Conservation (phyloP, 495 filamentous ascomycete genomes). For the Sporormia fimetaria region DNA sequence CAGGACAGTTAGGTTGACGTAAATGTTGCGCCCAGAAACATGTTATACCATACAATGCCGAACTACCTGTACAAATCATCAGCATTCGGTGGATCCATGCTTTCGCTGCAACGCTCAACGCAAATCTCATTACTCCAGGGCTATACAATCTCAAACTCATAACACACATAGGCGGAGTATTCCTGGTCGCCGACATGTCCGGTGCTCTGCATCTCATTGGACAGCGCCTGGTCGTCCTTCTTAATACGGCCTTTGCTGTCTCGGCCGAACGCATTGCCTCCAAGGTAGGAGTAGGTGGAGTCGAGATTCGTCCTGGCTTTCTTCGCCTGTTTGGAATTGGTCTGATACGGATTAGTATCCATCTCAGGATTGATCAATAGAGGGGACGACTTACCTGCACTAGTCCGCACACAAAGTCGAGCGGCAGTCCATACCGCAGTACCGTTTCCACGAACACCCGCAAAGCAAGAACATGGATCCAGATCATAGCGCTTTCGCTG, state of each 20-base stretch:
- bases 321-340: conserved; percentile 67
- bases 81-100: too few species aligned
- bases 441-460: conserved; percentile 96
- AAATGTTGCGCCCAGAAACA: not conserved
- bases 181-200: conserved; percentile 58
- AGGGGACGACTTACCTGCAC: conserved; percentile 52
- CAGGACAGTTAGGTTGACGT: conserved; percentile 24
- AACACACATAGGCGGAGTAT: conserved; percentile 94
- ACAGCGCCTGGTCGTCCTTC: conserved; percentile 67
- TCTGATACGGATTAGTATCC: conserved; percentile 41
- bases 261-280: conserved; percentile 83
- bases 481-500: conserved; percentile 89
- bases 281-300: conserved; percentile 76
- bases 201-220: conserved; percentile 64
- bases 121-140: too few species aligned
- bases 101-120: too few species aligned
- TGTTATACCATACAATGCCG: too few species aligned
- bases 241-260: conserved; percentile 88
- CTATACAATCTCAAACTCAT: conserved; percentile 69
- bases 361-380: not conserved
- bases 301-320: conserved; percentile 75
- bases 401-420: conserved; percentile 75
- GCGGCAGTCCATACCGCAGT: conserved; percentile 78
- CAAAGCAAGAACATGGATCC: conserved; percentile 81
- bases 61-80: too few species aligned